Evolutionary conservation across 768 basidiomycete species (phyloP), one percentile per base, ranked within the genome.

Genomic region (Rossbeevera mucosa): DNA sequence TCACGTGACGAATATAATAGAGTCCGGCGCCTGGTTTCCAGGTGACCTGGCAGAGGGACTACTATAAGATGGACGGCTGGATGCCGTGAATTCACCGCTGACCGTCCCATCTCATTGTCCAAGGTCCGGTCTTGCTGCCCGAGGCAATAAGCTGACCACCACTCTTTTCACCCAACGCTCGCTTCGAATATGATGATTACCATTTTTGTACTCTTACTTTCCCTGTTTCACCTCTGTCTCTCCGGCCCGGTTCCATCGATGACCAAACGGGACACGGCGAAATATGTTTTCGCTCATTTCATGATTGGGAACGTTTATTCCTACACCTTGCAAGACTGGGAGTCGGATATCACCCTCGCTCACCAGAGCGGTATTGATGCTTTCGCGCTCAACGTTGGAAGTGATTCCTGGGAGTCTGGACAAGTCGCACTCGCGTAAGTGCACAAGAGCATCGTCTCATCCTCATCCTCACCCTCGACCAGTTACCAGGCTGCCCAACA

Each of bases 361-460:
- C 70, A 78, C 51, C 64, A 73, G 5, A 76, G 74, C 51, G 83
- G 83, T 14, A 78, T 88, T 56, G 85, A 87, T 54, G 85, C 74
- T 1, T 87, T 86, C 65, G 84, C 85, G 1, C 73, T 91, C 50
- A 90, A 90, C 61, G 74, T 85, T 42, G 88, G 88, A 21, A 60
- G 58, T 0, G 85, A 88, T 59, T 55, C 65, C 38, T 90, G 85
- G 85, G 79, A 88, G 59, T 72, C 76, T 31, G 71, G 70, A 41
- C 80, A 81, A 47, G 79, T 90, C 8, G 74, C 77, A 31, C 77
- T 82, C 51, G 88, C 87, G 73, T 90, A 69, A 67, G 74, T 72
- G 16, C 25, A 28, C 20, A 26, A 26, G 29, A 48, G n/a, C 46
- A 42, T 26, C 5, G 46, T 30, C 30, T 50, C 44, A 22, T 57